Base-by-base conservation (phyloP, 352 stramenopile genomes). In the Peronosclerospora sorghi region DNA sequence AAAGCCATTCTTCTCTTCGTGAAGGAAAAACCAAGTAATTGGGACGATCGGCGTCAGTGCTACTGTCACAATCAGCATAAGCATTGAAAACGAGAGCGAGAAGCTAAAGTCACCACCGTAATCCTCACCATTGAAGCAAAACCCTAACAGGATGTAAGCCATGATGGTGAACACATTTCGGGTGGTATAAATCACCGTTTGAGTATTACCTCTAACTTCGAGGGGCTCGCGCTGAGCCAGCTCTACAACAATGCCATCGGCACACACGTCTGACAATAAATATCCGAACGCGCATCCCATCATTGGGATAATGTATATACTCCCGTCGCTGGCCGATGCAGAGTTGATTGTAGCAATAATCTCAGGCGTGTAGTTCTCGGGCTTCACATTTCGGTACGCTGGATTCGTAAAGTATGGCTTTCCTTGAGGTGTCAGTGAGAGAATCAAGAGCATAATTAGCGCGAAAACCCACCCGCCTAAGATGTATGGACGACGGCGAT, bases 201-300 rank as follows among this genome's bases (percentile, higher is more conserved):
- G 73, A n/a, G 80, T 39, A 2, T 58, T 64, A 2, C 72, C 72
- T 14, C 74, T 59, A 12, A 59, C 71, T 8, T 57, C 59, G 0
- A 61, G 32, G 0, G 65, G 71, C 35, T 88, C 71, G 17, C 68
- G 57, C 50, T 84, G 57, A 39, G 68, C 56, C 30, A 68, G 62
- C 53, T 86, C 70, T 8, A 89, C 73, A 4, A 76, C 59, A 21
- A 86, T 59, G 0, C 78, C 70, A 20, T 87, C 74, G 1, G 69
- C 60, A 1, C 72, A 54, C 6, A 82, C 70, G 21, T 87, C 69
- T 2, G 63, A 48, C 15, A 83, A 30, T 9, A 87, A 45, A 49
- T 76, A 87, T 8, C 75, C 72, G 36, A 85, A 76, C 0, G 70
- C 52, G n/a, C 69, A 63, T 19, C 85, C 51, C 73, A 83, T 84